These are phyloP conservation scores for Protea cynaroides DNA, from an alignment of 164 flowering plant genomes.

Conservation along the genomic window DNA sequence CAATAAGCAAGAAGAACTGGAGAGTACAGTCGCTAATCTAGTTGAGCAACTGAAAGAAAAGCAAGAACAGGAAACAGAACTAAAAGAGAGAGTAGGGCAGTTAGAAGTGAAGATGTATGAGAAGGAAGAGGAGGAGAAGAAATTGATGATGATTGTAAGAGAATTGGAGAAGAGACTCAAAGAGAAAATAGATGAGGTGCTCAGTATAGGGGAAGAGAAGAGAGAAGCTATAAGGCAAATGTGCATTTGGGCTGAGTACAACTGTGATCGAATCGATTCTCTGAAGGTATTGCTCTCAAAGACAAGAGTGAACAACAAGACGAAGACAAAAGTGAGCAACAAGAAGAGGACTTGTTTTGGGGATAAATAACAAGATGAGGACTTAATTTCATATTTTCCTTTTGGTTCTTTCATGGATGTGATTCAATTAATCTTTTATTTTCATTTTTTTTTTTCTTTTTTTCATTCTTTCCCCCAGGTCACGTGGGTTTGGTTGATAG, in stretches of 20 bases:
- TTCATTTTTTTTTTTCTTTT: neutral
- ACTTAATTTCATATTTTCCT: neutral
- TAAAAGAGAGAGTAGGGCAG: conserved; percentile 22
- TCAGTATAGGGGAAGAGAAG: conserved; percentile 58
- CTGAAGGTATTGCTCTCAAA: conserved; percentile 29
- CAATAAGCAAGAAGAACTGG: conserved; percentile 18
- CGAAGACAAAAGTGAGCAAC: too few species aligned
- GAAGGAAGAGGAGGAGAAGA: conserved; percentile 28
- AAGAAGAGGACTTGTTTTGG: too few species aligned
- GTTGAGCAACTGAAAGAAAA: conserved; percentile 19
- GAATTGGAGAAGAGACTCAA: conserved; percentile 37
- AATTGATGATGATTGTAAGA: conserved; percentile 13
- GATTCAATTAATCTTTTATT: neutral
- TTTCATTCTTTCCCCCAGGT: neutral
- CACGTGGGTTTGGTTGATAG: too few species aligned
- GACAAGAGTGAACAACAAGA: conserved; percentile 25
- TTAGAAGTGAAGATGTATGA: conserved; percentile 21
- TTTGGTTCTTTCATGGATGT: neutral
- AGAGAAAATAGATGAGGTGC: conserved; percentile 41
- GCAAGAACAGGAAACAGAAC: conserved; percentile 24
- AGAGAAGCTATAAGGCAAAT: conserved; percentile 81
- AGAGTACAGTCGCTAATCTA: conserved; percentile 15
- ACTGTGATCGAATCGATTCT: conserved; percentile 36
- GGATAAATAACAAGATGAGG: too few species aligned
- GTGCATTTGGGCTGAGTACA: conserved; percentile 63